These are phyloP conservation scores for Mangifera indica DNA, from an alignment of 345 rosid species.

Conservation along the genomic window DNA sequence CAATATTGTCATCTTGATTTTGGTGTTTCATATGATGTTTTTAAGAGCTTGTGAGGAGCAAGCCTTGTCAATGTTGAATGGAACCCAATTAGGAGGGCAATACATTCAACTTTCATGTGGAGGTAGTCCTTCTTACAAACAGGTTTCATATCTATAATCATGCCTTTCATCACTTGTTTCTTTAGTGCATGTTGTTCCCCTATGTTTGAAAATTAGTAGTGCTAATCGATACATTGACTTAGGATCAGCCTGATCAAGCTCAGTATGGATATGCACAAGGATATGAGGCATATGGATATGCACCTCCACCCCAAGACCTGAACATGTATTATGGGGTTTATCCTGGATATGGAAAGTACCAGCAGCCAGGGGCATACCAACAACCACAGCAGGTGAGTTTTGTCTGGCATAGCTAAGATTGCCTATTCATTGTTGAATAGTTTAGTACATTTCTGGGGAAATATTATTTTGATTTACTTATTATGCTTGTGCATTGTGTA, in stretches of 20 bases:
- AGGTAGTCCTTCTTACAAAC: conserved; percentile 91
- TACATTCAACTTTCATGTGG: conserved; percentile 95
- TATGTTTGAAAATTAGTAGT: conserved; percentile 5
- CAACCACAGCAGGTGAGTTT: conserved; percentile 76
- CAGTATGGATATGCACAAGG: conserved; percentile 88
- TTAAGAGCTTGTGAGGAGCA: conserved; percentile 79
- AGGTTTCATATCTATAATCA: conserved; percentile 45
- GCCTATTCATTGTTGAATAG: background rate
- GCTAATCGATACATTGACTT: background rate
- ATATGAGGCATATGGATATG: conserved; percentile 84
- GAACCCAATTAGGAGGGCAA: conserved; percentile 83
- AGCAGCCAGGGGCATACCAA: conserved; percentile 78
- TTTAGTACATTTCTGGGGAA: background rate
- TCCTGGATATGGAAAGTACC: conserved; percentile 84
- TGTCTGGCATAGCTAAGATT: no score
- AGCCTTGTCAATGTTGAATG: conserved; percentile 70
- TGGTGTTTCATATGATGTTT: conserved; percentile 3
- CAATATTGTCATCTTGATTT: background rate
- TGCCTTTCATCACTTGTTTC: background rate
- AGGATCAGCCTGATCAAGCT: conserved; percentile 73
- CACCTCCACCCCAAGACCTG: conserved; percentile 84
- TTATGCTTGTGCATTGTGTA: background rate
- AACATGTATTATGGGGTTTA: conserved; percentile 86
- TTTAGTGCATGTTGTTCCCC: background rate
- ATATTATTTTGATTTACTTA: background rate